Conservation (phyloP, 768 basidiomycete genomes). For the Leucocoprinus birnbaumii region DNA sequence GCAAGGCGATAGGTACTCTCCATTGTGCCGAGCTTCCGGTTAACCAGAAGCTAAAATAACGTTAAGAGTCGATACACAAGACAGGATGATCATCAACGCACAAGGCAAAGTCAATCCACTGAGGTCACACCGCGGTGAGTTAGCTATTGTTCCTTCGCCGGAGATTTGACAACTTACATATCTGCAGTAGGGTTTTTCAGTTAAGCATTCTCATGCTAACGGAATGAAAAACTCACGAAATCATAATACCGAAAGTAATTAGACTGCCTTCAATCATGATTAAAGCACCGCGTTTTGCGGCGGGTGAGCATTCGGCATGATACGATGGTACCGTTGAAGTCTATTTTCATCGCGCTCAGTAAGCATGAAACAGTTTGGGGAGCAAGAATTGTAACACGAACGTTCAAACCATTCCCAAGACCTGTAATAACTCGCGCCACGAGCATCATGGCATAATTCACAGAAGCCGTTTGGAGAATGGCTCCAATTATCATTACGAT, state of each 20-base stretch:
- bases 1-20: slow-evolving; percentile 61
- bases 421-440: slow-evolving; percentile 61
- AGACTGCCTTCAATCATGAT: slow-evolving; percentile 66
- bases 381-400: slow-evolving; percentile 20
- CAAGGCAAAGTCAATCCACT: slow-evolving; percentile 69
- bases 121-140: background rate
- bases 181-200: background rate
- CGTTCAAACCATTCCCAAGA: slow-evolving; percentile 64
- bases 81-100: slow-evolving; percentile 24
- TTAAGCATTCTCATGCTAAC: background rate
- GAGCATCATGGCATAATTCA: slow-evolving; percentile 57
- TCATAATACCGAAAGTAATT: slow-evolving; percentile 62
- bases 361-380: background rate
- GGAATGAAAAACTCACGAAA: slow-evolving; percentile 41
- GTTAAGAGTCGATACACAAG: background rate
- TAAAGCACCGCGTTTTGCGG: slow-evolving; percentile 54
- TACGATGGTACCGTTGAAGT: slow-evolving; percentile 66
- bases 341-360: slow-evolving; percentile 21
- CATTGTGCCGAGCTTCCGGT: slow-evolving; percentile 52
- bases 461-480: slow-evolving; percentile 55
- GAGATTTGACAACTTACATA: slow-evolving; percentile 14
- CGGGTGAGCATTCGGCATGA: slow-evolving; percentile 64
- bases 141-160: background rate
- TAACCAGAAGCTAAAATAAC: slow-evolving; percentile 44
- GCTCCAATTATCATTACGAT: slow-evolving; percentile 62